A percentile compares a stretch with the other conserved stretches of the same genome.
Conservation (phyloP, 371 early-diverging fungal genomes). For the Haplosporangium sp. region DNA sequence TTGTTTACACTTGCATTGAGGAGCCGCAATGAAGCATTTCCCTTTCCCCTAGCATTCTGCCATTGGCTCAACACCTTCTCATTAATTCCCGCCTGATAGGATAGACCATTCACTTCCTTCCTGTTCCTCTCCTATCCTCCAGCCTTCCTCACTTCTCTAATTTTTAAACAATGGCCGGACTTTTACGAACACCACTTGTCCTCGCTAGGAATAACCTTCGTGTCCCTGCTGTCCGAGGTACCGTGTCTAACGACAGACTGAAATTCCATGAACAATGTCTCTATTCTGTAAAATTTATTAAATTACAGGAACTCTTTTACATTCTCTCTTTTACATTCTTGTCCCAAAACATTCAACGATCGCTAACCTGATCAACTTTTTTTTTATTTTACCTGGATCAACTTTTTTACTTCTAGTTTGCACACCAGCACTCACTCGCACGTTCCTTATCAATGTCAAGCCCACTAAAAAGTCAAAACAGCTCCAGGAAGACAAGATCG, state of each 20-base stretch:
- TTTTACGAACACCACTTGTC: conserved; percentile 47
- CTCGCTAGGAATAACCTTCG: conserved; percentile 43
- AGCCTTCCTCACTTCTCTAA: neutral
- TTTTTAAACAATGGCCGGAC: conserved; percentile 38
- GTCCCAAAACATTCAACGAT: neutral
- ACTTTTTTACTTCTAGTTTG: conserved; percentile 17
- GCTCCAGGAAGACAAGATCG: conserved; percentile 3
- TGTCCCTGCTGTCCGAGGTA: conserved; percentile 47
- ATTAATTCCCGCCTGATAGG: neutral
- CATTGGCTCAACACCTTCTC: neutral
- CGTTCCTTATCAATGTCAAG: conserved; percentile 53
- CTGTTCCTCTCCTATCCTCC: neutral
- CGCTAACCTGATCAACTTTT: conserved; percentile 18
- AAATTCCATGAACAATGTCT: too few species aligned
- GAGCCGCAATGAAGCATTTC: too few species aligned
- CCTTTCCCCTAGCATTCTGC: neutral
- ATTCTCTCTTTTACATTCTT: neutral
- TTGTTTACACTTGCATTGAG: neutral
- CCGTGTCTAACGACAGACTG: neutral
- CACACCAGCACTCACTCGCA: conserved; percentile 38
- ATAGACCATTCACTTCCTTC: neutral
- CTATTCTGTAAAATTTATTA: too few species aligned
- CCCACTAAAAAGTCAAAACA: conserved; percentile 32
- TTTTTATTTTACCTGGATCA: neutral
- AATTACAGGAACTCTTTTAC: neutral